phyloP scores from a whole-genome alignment of 2,329 filamentous ascomycete species.

The Botrytis elliptica region DNA sequence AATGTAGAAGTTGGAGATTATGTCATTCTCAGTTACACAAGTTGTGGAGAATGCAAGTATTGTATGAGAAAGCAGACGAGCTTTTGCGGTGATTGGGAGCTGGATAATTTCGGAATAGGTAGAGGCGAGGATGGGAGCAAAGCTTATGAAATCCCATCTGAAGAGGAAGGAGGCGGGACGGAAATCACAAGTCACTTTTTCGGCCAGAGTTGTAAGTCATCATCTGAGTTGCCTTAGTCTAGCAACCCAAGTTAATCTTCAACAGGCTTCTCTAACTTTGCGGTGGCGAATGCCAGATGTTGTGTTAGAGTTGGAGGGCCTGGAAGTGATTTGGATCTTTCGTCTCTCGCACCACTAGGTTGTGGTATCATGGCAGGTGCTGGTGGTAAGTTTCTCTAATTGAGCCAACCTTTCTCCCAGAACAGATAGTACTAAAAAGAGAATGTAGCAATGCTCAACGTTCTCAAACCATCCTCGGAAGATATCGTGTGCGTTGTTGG shows the following conservation, averaged over 20 bases:
- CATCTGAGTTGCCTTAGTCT: not conserved
- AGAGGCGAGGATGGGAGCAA: slow-evolving; percentile 28
- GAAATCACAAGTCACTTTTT: slow-evolving; percentile 39
- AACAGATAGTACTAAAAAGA: not conserved
- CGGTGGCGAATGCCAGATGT: slow-evolving; percentile 32
- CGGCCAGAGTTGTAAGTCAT: slow-evolving; percentile 34
- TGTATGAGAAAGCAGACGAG: slow-evolving; percentile 36
- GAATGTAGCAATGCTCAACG: slow-evolving; percentile 40
- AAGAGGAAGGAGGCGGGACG: slow-evolving; percentile 18
- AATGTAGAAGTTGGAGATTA: slow-evolving; percentile 27
- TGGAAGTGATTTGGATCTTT: slow-evolving; percentile 32
- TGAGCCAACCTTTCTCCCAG: too few species aligned
- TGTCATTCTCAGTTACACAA: slow-evolving; percentile 41
- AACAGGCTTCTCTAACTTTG: slow-evolving; percentile 33
- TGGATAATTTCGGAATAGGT: slow-evolving; percentile 33
- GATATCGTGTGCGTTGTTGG: slow-evolving; percentile 43
- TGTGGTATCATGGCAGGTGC: slow-evolving; percentile 48
- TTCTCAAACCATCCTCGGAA: slow-evolving; percentile 35
- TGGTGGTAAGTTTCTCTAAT: slow-evolving; percentile 31
- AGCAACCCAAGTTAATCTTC: not conserved
- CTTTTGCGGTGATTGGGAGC: slow-evolving; percentile 35
- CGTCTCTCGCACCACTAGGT: slow-evolving; percentile 43
- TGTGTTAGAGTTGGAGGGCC: slow-evolving; percentile 33
- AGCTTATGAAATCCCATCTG: slow-evolving; percentile 19
- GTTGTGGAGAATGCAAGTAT: slow-evolving; percentile 39